These are phyloP conservation scores for Rhodofomes roseus DNA, from an alignment of 1,284 basidiomycete genomes.

Conservation along the genomic window DNA sequence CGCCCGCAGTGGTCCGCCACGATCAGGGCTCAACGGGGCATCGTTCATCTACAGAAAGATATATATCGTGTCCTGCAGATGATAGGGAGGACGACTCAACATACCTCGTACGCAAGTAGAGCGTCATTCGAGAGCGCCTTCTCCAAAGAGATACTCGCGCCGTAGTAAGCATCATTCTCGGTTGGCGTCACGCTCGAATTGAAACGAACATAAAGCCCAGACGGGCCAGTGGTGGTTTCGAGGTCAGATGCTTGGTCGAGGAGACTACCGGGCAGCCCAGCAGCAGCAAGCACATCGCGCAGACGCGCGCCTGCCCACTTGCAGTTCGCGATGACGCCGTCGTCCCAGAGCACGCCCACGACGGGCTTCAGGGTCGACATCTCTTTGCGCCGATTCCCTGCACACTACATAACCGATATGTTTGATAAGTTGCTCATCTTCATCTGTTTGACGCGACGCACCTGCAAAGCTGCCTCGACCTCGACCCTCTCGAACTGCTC, in stretches of 20 bases:
- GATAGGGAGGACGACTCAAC: neutral
- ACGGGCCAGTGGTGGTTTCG: constrained; percentile 18
- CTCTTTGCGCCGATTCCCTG: constrained; percentile 63
- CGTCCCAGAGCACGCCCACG: constrained; percentile 50
- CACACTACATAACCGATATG: constrained; percentile 41
- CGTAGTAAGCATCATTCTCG: constrained; percentile 59
- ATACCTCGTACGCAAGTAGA: constrained; percentile 58
- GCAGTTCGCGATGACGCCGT: constrained; percentile 61
- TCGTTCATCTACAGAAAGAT: constrained; percentile 72
- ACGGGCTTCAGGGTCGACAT: constrained; percentile 52
- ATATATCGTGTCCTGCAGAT: too few relatives aligned
- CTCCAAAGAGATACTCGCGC: constrained; percentile 52
- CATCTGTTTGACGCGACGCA: constrained; percentile 23
- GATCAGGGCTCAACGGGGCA: constrained; percentile 53
- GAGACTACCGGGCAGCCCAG: constrained; percentile 22
- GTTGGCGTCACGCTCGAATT: constrained; percentile 56
- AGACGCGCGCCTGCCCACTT: constrained; percentile 58
- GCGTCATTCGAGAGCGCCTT: constrained; percentile 50
- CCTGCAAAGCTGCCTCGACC: constrained; percentile 59
- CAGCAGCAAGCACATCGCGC: constrained; percentile 46
- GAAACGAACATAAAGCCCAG: constrained; percentile 49
- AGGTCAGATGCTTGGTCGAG: constrained; percentile 6
- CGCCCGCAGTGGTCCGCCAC: constrained; percentile 67
- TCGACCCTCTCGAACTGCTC: constrained; percentile 38
- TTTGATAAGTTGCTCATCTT: neutral